Base-by-base conservation (phyloP, 805 yeast genomes). In the Suhomyces sp. region DNA sequence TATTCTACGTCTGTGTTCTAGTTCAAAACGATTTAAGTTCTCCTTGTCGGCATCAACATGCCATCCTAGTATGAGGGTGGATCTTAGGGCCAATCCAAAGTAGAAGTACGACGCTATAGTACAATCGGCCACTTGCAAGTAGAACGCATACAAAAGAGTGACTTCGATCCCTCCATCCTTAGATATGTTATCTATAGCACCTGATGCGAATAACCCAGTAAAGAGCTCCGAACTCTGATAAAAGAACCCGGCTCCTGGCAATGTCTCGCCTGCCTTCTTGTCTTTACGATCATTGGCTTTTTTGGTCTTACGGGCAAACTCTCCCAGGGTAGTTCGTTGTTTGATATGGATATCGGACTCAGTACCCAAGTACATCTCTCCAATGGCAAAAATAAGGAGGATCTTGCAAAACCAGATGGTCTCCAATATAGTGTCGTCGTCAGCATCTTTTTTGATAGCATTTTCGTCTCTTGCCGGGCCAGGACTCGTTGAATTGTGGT, bases 341-440 rank as follows among this genome's bases (percentile, higher is more conserved):
- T 72, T 69, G 3, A 85, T 83, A 60, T 84, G 85, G 20, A 77
- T 71, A 56, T 80, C 82, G 48, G 87, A 85, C 10, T 87, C 86
- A 0, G 90, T 85, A 1, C 93, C 93, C 35, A 87, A 66, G 60
- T 87, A 87, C 89, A 87, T 86, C 63, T 87, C 96, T 15, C 96
- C 94, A 46, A 83, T 79, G 4, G 93, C 89, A 65, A 87, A 87
- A 21, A 87, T 85, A 48, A 87, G 67, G 20, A 87, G 63, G 5
- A 86, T 79, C 64, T 87, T 87, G 69, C 93, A 86, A 60, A 86
- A 86, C 90, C 92, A 87, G 44, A 87, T 86, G 0, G 91, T 84
- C 63, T 87, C 90, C 49, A 86, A 71, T 25, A 85, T 81, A 5
- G 87, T 79, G 55, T 85, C 83, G 52, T 73, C 78, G 46, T 75